Evolutionary conservation across 1,284 basidiomycete species (phyloP).

Genomic region (Apiotrichum veenhuisii): DNA sequence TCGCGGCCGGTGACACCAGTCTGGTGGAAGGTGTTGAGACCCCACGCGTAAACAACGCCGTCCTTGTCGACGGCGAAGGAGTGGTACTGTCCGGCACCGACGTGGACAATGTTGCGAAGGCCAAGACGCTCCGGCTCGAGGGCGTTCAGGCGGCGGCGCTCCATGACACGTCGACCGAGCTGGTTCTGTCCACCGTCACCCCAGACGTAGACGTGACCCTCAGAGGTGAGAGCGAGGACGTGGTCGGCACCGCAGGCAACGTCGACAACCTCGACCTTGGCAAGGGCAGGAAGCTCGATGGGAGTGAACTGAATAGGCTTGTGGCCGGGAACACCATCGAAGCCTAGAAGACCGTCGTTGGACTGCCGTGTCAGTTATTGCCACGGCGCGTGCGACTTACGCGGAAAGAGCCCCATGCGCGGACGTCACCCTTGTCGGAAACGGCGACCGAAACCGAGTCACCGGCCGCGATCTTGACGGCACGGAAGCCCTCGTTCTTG

Average conservation of each 20-base stretch:
- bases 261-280: conserved; percentile 57
- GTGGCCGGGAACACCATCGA: conserved; percentile 59
- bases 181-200: conserved; percentile 84
- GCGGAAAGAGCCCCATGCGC: conserved; percentile 89
- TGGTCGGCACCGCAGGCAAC: conserved; percentile 82
- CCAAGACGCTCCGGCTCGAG: conserved; percentile 69
- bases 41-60: conserved; percentile 86
- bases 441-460: conserved; percentile 81
- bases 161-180: conserved; percentile 76
- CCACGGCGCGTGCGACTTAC: conserved; percentile 55
- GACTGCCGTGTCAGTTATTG: conserved; percentile 40
- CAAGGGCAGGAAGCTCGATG: conserved; percentile 48
- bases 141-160: conserved; percentile 75
- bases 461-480: conserved; percentile 75
- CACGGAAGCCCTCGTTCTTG: conserved; percentile 69
- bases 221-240: conserved; percentile 75
- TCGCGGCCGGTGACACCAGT: conserved; percentile 52
- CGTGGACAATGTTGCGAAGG: conserved; percentile 62
- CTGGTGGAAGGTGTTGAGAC: conserved; percentile 74
- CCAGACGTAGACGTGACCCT: conserved; percentile 71
- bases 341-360: conserved; percentile 80
- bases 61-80: conserved; percentile 82
- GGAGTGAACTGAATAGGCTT: conserved; percentile 51
- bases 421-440: conserved; percentile 69
- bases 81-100: conserved; percentile 78